Evolutionary conservation across 352 stramenopile species (phyloP).

Genomic region (Globisporangium splendens): DNA sequence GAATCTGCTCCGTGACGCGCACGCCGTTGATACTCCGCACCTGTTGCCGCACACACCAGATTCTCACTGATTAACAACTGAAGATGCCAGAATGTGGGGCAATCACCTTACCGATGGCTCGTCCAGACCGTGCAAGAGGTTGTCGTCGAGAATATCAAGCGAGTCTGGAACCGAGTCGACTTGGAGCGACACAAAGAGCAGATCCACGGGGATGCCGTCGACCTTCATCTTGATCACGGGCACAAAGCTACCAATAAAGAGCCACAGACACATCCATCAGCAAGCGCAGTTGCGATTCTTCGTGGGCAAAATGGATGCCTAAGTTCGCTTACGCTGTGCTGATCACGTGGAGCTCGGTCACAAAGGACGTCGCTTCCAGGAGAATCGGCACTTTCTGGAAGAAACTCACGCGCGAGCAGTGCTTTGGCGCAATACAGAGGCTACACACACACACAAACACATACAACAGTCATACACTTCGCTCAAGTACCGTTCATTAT

Average conservation of each 20-base stretch:
- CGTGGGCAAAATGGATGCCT: background rate
- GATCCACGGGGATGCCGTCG: conserved; percentile 87
- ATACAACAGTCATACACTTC: too few relatives aligned
- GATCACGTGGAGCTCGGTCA: conserved; percentile 81
- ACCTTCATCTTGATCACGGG: conserved; percentile 95
- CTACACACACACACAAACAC: conserved; percentile 36
- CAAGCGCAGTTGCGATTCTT: too few relatives aligned
- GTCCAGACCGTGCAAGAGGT: conserved; percentile 86
- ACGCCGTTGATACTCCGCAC: conserved; percentile 94
- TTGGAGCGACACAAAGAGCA: conserved; percentile 90
- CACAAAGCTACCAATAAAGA: conserved; percentile 48
- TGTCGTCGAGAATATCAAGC: conserved; percentile 81
- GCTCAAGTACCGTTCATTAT: background rate
- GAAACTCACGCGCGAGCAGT: conserved; percentile 84
- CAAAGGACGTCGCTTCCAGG: conserved; percentile 62
- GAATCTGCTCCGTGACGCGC: conserved; percentile 93
- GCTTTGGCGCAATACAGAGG: conserved; percentile 76
- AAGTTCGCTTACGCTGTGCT: conserved; percentile 79
- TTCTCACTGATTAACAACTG: too few relatives aligned
- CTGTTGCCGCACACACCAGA: background rate
- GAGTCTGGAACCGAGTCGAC: conserved; percentile 54
- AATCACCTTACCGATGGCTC: conserved; percentile 57
- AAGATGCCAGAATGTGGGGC: too few relatives aligned
- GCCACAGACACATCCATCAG: background rate
- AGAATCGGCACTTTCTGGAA: conserved; percentile 83